phyloP scores from a whole-genome alignment of 177 flowering plant genomes.

The Vitis hybrid region DNA sequence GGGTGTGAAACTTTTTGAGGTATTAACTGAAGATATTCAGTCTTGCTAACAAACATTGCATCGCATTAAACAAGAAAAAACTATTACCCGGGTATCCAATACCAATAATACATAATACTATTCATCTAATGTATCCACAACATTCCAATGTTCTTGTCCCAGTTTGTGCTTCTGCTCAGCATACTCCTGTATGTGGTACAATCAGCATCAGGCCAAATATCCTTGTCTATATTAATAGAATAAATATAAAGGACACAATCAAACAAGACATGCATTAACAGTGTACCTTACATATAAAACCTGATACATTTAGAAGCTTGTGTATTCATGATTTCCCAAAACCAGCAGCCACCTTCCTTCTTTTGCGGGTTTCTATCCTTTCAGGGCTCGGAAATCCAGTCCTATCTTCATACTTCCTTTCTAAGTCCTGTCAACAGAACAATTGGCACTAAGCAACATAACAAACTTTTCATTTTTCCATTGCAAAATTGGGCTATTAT shows the following conservation, averaged over 20 bases:
- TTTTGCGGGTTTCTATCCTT: conserved; percentile 45
- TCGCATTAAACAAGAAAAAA: too few relatives aligned
- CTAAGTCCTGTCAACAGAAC: conserved; percentile 59
- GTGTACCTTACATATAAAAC: not conserved
- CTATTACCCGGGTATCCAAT: too few relatives aligned
- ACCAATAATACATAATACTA: too few relatives aligned
- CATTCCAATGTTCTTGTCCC: too few relatives aligned
- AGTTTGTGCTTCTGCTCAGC: not conserved
- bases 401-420: conserved; percentile 71
- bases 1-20: too few relatives aligned
- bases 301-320: conserved; percentile 1
- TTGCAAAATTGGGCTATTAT: not conserved
- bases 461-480: not conserved
- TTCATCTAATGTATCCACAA: too few relatives aligned
- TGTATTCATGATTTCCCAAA: conserved; percentile 60
- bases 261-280: not conserved
- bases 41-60: too few relatives aligned
- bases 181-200: not conserved
- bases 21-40: too few relatives aligned
- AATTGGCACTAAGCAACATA: not conserved
- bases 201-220: not conserved
- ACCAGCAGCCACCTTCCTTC: conserved; percentile 55
- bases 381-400: conserved; percentile 87
- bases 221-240: not conserved
- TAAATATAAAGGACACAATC: not conserved